phyloP scores from a whole-genome alignment of 257 asterid genomes.

The Lantana camara region DNA sequence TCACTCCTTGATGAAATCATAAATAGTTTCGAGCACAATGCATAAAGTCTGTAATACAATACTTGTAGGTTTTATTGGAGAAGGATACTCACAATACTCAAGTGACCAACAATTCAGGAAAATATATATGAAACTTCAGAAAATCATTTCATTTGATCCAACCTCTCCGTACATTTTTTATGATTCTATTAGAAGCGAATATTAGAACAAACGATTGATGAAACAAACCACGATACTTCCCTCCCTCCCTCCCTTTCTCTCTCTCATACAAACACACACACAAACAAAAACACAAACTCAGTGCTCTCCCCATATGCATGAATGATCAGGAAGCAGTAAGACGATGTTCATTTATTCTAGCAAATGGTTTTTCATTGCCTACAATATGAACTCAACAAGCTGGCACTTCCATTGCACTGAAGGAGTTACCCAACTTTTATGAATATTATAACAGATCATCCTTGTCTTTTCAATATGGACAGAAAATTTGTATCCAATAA shows the following conservation, averaged over 20 bases:
- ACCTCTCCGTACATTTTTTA: too few relatives aligned
- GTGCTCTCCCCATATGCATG: neutral
- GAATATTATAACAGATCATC: slow-evolving; percentile 4
- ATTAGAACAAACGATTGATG: too few relatives aligned
- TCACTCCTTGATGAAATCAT: neutral
- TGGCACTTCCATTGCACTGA: neutral
- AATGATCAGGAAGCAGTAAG: too few relatives aligned
- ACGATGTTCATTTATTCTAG: neutral
- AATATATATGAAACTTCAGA: too few relatives aligned
- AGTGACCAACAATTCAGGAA: too few relatives aligned
- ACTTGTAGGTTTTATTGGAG: neutral
- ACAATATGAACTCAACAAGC: neutral
- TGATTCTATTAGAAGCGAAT: too few relatives aligned
- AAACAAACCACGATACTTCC: too few relatives aligned
- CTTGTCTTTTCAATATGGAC: neutral
- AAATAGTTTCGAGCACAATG: neutral
- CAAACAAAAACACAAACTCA: too few relatives aligned
- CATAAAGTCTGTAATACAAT: neutral
- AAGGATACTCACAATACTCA: too few relatives aligned
- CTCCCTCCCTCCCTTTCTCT: neutral
- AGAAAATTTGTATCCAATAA: neutral
- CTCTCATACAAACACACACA: too few relatives aligned
- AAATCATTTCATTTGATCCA: too few relatives aligned
- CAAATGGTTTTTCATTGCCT: neutral
- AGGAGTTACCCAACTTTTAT: neutral